Evolutionary conservation across 2,329 filamentous ascomycete species (phyloP), one percentile per base, ranked within the genome.

Genomic region (Malbranchea cinnamomea): DNA sequence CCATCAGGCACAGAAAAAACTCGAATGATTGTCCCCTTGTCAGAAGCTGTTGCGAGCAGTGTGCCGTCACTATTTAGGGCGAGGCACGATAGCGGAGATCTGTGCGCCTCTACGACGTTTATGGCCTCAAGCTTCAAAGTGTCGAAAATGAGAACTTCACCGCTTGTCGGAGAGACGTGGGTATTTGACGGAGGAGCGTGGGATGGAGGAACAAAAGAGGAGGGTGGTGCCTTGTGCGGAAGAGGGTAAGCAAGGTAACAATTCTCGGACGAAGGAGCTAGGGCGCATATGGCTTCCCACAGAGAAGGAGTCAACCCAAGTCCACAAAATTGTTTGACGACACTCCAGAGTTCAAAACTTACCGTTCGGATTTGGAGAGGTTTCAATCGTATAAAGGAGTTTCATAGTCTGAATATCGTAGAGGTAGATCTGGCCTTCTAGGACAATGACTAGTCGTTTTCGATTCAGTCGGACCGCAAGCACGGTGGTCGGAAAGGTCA

Each of bases 351-450:
- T 15, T 13, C 13, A 13, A 26, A 24, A 25, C 45, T 42, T 69
- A 66, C 73, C 72, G 39, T 74, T 75, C 1, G 85, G 82, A 47
- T 98, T 98, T 5, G 89, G 82, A 3, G 87, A 94, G 4, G 87
- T 95, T 35, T 84, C 74, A 40, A 95, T 92, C 4, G 83, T 92
- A 54, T 84, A 79, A 23, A 95, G 66, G 35, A 95, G 71, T 46
- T 80, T 87, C 87, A 98, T 95, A 51, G 94, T 95, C 57, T 85
- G 84, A 41, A 98, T 95, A 54, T 98, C 89, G 61, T 98, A 98
- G 28, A 98, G 69, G 57, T 95, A 98, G 38, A 95, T 92, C 52
- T 93, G 80, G 45, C 93, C 84, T 53, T 98, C 89, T 33, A 95
- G 68, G 9, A 95, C 77, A 18, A 98, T 85, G 8, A 89, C 83